Conservation (phyloP, 2,329 filamentous ascomycete genomes). For the Pseudogymnoascus sp. region DNA sequence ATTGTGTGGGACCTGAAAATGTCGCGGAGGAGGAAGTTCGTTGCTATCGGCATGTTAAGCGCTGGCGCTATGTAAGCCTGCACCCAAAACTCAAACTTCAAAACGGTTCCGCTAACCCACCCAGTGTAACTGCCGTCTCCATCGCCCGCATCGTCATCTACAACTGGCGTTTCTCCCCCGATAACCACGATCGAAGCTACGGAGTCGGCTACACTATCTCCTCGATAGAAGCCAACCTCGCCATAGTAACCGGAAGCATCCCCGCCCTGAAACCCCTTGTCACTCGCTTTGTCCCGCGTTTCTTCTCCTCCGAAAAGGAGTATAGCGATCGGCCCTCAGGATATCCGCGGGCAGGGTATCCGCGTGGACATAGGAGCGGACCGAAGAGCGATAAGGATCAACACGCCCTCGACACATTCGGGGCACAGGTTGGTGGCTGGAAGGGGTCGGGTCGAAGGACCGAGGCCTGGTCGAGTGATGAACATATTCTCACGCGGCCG, state of each 20-base stretch:
- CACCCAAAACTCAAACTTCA: background rate
- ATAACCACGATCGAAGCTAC: constrained; percentile 12
- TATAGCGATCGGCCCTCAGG: background rate
- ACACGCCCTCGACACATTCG: constrained; percentile 1
- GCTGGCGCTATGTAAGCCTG: constrained; percentile 12
- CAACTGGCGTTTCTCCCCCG: constrained; percentile 11
- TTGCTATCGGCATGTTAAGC: constrained; percentile 10
- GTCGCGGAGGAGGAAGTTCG: constrained; percentile 14
- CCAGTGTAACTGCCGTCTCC: constrained; percentile 17
- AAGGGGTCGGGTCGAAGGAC: background rate
- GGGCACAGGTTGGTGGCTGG: background rate
- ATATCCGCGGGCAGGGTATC: background rate
- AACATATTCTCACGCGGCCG: constrained; percentile 5
- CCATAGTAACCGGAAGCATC: constrained; percentile 15
- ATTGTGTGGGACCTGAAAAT: constrained; percentile 18
- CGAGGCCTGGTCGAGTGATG: constrained; percentile 3
- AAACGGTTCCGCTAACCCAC: background rate
- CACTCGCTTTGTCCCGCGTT: constrained; percentile 9
- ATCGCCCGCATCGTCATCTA: constrained; percentile 14
- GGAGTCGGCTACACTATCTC: constrained; percentile 18
- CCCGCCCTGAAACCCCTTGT: constrained; percentile 13
- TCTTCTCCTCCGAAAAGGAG: background rate
- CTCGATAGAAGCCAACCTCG: constrained; percentile 17
- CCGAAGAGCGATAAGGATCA: background rate
- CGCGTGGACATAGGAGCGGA: background rate